Evolutionary conservation across 73 alveolate species (phyloP), one percentile per base, ranked within the genome.

Genomic region (Paramecium biaurelia): DNA sequence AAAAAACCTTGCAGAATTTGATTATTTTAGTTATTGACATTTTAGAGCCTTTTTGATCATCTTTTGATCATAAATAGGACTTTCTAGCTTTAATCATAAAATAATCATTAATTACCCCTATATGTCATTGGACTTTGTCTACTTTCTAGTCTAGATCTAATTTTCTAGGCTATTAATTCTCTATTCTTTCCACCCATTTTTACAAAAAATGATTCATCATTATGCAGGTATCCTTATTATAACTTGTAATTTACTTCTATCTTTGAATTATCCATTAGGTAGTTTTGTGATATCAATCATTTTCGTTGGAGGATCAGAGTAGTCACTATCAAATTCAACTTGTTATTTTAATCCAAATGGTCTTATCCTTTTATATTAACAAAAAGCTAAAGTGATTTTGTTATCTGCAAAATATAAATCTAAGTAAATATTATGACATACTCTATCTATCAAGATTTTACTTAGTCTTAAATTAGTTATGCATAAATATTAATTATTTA

Each of bases 121-220:
- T 23, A 30, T 24, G 23, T 63, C 49, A 30, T 24, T 8, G 84
- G 84, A 32, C 84, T 63, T 12, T 26, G 4, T 63, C 84, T 63
- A 63, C 24, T 32, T 12, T 30, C 45, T 30, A 26, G 8, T 26
- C 84, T 63, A 12, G 41, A 32, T 32, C 45, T 63, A 20, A 74
- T 35, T 37, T 41, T 74, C 28, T 37, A 23, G 15, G 59, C 59
- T 9, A 74, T 74, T 74, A 28, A 41, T 28, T 37, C 58, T 37
- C 87, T 34, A 24, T 41, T 34, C 45, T 74, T 79, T 9, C 90
- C 90, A 24, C 90, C 90, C 90, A 79, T 79, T 79, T 23, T 11
- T 37, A 79, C 90, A 79, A 79, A 79, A 79, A 79, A 79, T 42
- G 70, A 43, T 21, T 79, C 90, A 21, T 79, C 90, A 42, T n/a